Evolutionary conservation across 1,284 basidiomycete genomes (phyloP), one percentile per base, ranked within the genome.

Genomic region (Anthracocystis panici-leucophaei): DNA sequence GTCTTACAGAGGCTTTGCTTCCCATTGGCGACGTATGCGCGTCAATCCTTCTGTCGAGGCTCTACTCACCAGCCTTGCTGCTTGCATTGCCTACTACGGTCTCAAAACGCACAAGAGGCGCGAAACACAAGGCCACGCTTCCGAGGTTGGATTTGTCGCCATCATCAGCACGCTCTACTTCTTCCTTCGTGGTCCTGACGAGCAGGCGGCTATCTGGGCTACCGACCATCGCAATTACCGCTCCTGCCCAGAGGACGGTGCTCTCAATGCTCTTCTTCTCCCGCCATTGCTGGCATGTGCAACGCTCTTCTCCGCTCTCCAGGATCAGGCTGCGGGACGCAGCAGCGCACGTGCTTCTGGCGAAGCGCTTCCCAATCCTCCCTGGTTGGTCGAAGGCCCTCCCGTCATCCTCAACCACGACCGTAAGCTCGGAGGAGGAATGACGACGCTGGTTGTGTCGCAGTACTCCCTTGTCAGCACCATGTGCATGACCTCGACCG

Each of bases 211-310:
- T 35, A 79, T 82, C 40, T 82, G 79, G 80, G 77, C 79, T 16
- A 82, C 80, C 29, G 78, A 82, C 31, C 68, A 66, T 41, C 74
- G 80, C 57, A 78, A 79, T 45, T 82, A 78, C 41, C 74, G 80
- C 35, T 35, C 61, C 21, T 79, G 77, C 31, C 58, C 57, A 0
- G 80, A 82, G 21, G 80, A 82, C 45, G 80, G 80, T 16, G 77
- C 79, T 23, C 57, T 82, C 35, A 73, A 69, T 21, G 80, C 73
- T 35, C 70, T 82, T 0, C 70, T 82, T 9, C 41, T 80, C 11
- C 74, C 74, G 12, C 80, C 80, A 5, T 49, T 80, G 45, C 66
- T 82, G 20, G 79, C 78, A 3, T 68, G 68, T 9, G 68, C 72
- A 3, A 57, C 66, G 3, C 79, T 82, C 14, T 66, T 82, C 35